Evolutionary conservation across 2,329 filamentous ascomycete genomes (phyloP).

Genomic region (Tympanopsis confertula): DNA sequence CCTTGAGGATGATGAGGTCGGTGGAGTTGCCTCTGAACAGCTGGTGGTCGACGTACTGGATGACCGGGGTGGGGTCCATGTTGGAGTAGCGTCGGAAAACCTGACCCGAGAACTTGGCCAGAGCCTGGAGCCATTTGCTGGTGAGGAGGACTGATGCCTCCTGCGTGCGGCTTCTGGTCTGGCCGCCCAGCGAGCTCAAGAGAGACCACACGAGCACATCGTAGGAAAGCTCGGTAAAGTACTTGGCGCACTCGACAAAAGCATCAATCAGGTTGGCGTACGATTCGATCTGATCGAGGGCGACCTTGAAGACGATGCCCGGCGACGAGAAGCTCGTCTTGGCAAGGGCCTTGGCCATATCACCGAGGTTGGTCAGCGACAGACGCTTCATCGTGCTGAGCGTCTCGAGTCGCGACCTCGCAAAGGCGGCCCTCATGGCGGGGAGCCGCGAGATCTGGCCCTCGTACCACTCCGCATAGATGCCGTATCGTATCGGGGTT

Average conservation of each 20-base stretch:
- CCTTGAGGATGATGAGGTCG: conserved; percentile 81
- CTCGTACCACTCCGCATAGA: conserved; percentile 89
- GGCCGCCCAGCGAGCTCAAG: conserved; percentile 58
- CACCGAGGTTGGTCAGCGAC: conserved; percentile 72
- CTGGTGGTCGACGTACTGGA: conserved; percentile 83
- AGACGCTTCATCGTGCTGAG: conserved; percentile 79
- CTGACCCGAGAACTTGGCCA: conserved; percentile 82
- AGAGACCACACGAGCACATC: conserved; percentile 90
- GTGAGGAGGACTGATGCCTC: conserved; percentile 59
- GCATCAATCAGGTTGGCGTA: conserved; percentile 93
- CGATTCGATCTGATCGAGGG: conserved; percentile 79
- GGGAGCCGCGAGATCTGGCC: conserved; percentile 67
- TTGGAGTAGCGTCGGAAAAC: conserved; percentile 77
- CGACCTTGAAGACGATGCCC: conserved; percentile 80
- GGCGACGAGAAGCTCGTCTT: conserved; percentile 86
- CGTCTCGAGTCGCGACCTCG: conserved; percentile 66
- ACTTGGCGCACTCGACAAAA: conserved; percentile 86
- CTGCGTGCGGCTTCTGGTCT: conserved; percentile 50
- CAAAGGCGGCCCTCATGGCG: conserved; percentile 69
- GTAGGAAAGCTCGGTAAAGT: conserved; percentile 85
- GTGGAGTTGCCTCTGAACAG: conserved; percentile 73
- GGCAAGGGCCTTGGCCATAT: conserved; percentile 78
- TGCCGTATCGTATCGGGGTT: conserved; percentile 64
- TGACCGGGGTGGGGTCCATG: conserved; percentile 71
- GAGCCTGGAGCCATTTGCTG: conserved; percentile 80